phyloP scores from a whole-genome alignment of 805 yeast genomes.

The Barnettozyma vustinii region DNA sequence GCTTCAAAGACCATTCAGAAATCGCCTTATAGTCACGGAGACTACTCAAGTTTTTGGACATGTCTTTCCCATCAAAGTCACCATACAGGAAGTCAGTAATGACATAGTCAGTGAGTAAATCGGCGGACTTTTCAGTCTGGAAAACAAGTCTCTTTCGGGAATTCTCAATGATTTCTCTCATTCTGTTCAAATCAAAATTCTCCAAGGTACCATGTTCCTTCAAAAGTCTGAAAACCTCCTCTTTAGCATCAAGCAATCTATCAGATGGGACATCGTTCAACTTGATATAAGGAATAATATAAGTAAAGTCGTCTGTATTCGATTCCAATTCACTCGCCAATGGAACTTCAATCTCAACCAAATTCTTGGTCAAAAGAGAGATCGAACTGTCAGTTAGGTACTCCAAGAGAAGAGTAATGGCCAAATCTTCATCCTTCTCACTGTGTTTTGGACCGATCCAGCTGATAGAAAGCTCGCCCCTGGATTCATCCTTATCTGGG shows the following conservation, averaged over 20 bases:
- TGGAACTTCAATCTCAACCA: conserved; percentile 82
- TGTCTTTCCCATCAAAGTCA: conserved; percentile 49
- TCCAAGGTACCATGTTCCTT: conserved; percentile 43
- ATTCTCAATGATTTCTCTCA: conserved; percentile 65
- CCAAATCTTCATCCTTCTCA: conserved; percentile 51
- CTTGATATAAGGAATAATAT: conserved; percentile 49
- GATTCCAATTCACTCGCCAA: conserved; percentile 65
- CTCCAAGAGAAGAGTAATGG: conserved; percentile 62
- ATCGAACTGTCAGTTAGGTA: conserved; percentile 77
- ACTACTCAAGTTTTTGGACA: conserved; percentile 49
- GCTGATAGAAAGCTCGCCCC: conserved; percentile 66
- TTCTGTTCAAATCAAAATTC: conserved; percentile 55
- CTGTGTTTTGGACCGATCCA: conserved; percentile 77
- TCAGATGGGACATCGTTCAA: conserved; percentile 75
- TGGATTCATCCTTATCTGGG: conserved; percentile 84
- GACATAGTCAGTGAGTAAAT: conserved; percentile 57
- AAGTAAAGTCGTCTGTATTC: conserved; percentile 68
- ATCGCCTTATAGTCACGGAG: conserved; percentile 52
- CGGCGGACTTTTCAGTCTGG: conserved; percentile 58
- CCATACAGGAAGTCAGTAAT: conserved; percentile 83
- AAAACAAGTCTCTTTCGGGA: conserved; percentile 55
- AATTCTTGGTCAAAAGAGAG: conserved; percentile 61
- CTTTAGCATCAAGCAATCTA: conserved; percentile 48
- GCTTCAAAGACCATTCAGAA: conserved; percentile 50
- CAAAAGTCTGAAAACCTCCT: conserved; percentile 45